Evolutionary conservation across 2,329 filamentous ascomycete genomes (phyloP), one percentile per base, ranked within the genome.

Genomic region (Coniochaeta prunicola): DNA sequence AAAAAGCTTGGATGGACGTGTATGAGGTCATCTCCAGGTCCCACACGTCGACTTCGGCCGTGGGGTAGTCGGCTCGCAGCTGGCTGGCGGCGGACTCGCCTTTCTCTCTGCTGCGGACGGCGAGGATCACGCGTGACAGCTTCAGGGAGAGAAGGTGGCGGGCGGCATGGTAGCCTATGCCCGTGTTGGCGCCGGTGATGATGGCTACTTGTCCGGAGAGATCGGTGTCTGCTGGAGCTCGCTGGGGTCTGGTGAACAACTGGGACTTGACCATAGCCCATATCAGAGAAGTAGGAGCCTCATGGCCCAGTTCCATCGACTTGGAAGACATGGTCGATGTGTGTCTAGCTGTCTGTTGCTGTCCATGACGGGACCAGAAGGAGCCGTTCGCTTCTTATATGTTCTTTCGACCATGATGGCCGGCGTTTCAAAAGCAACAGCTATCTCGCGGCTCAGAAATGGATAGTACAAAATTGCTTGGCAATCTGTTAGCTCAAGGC

Each of bases 1-100:
- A 72, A 59, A 83, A 83, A 0, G 62, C 64, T 31, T 70, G 68
- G 1, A 83, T 67, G 1, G 77, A 80, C 1, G 71, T 66, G 56
- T 81, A 80, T 0, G 71, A 75, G 4, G 59, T 57, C 73, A 82
- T 76, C 53, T 84, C 78, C n/a, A 84, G 63, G 2, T 66, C 10
- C 78, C 77, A 83, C 10, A 83, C 78, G 12, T 80, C 70, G 13
- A 83, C 71, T 0, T 50, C 68, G 2, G 76, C 74, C 0, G 61
- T 61, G 1, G 71, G 71, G 50, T 67, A 66, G 6, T 62, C 42
- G 7, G 57, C 40, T 10, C 66, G 66, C 15, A 79, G 68, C 26
- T 64, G 63, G 0, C 61, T 50, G 0, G 73, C 74, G 4, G 77
- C 79, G 0, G 62, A 67, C 26, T 80, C 70, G 10, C 80, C 80